Evolutionary conservation across 805 yeast genomes (phyloP), one percentile per base, ranked within the genome.

Genomic region (Saccharomycopsis olivae): DNA sequence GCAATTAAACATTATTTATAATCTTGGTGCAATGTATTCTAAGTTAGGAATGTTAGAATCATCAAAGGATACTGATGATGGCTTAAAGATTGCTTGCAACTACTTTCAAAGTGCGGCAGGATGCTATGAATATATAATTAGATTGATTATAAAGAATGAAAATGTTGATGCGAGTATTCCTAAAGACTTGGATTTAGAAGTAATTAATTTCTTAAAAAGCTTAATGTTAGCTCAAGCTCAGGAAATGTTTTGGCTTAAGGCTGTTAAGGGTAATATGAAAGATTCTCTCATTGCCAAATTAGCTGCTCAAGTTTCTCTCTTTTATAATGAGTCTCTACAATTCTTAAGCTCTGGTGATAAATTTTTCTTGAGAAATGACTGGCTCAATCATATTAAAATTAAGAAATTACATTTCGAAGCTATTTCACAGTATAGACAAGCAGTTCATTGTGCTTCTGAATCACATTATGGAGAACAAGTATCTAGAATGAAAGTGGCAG

Each of bases 191-290:
- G 65, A 66, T 3, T 32, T 42, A 1, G 65, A 66, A 10, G 72
- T 84, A 0, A 51, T 81, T 8, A 58, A 61, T 10, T 62, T 76
- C 14, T 58, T 87, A 39, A 58, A 66, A 28, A 49, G 54, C 10
- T 52, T 86, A 27, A 71, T 73, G 72, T 53, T 82, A 29, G 92
- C 94, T 0, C 95, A 85, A 51, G 92, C 95, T 0, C 95, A 87
- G 57, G 96, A 88, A 53, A 68, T 75, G 10, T 74, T 80, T 37
- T 87, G 96, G 95, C 75, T 71, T 35, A 77, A 78, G 50, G 86
- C 95, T 0, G 57, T 65, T 0, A 55, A 59, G 29, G 55, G 59
- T 14, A 60, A 64, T 10, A 52, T 73, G 50, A 80, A 76, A 49
- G 75, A 81, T 51, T 61, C 78, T 0, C 61, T 75, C 3, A 58